Evolutionary conservation across 108 stramenopile species (phyloP), one percentile per base, ranked within the genome.

Genomic region (Mediolabrus comicus): DNA sequence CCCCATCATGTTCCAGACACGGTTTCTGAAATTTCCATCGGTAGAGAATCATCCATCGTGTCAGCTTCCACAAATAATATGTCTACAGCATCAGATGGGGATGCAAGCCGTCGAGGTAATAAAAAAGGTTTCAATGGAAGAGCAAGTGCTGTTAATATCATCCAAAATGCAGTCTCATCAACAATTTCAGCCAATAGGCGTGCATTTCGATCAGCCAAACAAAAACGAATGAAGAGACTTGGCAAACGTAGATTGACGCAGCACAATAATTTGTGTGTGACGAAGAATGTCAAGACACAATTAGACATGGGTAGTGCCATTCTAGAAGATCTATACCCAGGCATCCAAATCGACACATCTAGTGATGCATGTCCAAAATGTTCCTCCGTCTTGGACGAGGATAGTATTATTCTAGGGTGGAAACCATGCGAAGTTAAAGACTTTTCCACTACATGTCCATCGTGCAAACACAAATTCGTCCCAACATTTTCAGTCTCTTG

Each of bases 341-440:
- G 85, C n/a, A 60, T 95, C 31, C 56, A 57, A 6, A 87, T 95
- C 19, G 90, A 92, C 46, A 82, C 84, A 2, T 46, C 71, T 26
- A 80, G 88, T 36, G 89, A 91, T 61, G 58, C 74, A 4, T 95
- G 95, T 61, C 91, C 91, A 5, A 82, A 81, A 55, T 95, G 95
- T 65, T 87, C 90, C 9, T 39, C 53, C 24, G 58, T 73, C 0
- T 75, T 95, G 57, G 67, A 34, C 16, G 86, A 88, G 67, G 67
- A 84, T 10, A 74, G 84, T 29, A 76, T 95, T 25, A 74, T 88
- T 38, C 33, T 33, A 9, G 95, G 95, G 17, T 95, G 90, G 90
- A 79, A 67, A 24, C 77, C 84, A 27, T 86, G 88, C 46, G 84
- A 84, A 25, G 75, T 79, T 28, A 77, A 85, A 29, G 90, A 93